These are phyloP conservation scores for Whalleya microplaca DNA, from an alignment of 2,329 filamentous ascomycete species.

Conservation along the genomic window DNA sequence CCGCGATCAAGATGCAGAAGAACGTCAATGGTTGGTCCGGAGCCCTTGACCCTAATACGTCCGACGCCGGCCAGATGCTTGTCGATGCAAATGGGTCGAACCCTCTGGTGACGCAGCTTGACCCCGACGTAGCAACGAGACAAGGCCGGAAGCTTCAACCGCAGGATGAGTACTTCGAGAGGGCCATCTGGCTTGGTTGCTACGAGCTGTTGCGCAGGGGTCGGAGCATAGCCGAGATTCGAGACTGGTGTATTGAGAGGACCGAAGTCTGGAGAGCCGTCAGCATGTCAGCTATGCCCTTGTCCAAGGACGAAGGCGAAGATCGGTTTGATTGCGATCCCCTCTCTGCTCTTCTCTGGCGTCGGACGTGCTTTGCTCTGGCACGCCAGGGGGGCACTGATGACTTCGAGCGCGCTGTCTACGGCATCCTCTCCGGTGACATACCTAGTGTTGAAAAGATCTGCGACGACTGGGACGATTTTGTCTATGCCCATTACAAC, in stretches of 20 bases:
- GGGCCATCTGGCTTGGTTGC: conserved; percentile 89
- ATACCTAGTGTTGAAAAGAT: conserved; percentile 75
- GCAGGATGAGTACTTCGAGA: conserved; percentile 86
- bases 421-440: conserved; percentile 87
- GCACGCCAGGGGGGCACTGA: conserved; percentile 72
- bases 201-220: conserved; percentile 91
- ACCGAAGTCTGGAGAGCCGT: conserved; percentile 90
- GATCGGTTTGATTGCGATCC: conserved; percentile 46
- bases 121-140: conserved; percentile 85
- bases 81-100: conserved; percentile 62
- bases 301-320: conserved; percentile 53
- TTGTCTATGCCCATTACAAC: conserved; percentile 86
- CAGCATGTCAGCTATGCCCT: conserved; percentile 74
- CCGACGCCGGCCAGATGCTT: conserved; percentile 59
- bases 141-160: conserved; percentile 77
- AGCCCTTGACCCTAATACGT: conserved; percentile 65
- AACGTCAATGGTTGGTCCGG: conserved; percentile 70
- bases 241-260: conserved; percentile 83
- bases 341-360: conserved; percentile 66
- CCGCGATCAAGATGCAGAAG: conserved; percentile 89
- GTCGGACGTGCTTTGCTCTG: conserved; percentile 74
- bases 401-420: conserved; percentile 85
- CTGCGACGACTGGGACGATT: conserved; percentile 82
- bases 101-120: conserved; percentile 80
- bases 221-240: conserved; percentile 72